Evolutionary conservation across 1,284 basidiomycete genomes (phyloP).

Genomic region (Wolfiporia cocos): DNA sequence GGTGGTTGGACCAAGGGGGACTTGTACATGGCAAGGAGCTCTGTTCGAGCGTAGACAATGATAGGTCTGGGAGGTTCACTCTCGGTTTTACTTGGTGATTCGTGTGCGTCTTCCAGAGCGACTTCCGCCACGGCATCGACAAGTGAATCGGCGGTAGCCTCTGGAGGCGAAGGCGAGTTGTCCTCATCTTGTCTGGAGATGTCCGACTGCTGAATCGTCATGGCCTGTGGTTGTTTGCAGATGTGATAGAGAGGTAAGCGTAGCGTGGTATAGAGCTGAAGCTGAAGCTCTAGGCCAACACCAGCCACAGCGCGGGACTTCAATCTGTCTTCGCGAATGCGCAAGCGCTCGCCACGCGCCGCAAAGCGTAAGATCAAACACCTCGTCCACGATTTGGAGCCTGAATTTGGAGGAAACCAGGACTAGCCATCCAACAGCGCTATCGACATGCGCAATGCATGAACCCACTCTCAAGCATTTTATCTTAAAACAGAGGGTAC

Average conservation of each 20-base stretch:
- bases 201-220: conserved; percentile 19
- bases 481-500: conserved; percentile 54
- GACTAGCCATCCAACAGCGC: neutral
- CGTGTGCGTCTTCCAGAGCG: conserved; percentile 27
- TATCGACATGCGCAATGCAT: conserved; percentile 11
- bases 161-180: conserved; percentile 8
- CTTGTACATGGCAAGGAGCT: conserved; percentile 61
- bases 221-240: conserved; percentile 13
- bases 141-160: conserved; percentile 23
- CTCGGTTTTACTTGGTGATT: conserved; percentile 24
- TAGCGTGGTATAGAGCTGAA: conserved; percentile 9
- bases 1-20: conserved; percentile 77
- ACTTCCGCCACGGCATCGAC: conserved; percentile 31
- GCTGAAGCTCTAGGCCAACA: conserved; percentile 10
- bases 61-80: conserved; percentile 34
- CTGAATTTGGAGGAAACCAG: no score
- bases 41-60: conserved; percentile 58
- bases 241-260: conserved; percentile 5
- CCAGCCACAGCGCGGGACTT: conserved; percentile 10
- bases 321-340: conserved; percentile 3
- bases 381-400: neutral
- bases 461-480: conserved; percentile 60
- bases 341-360: neutral
- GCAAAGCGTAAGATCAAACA: neutral
- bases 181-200: conserved; percentile 11